Evolutionary conservation across 2,329 filamentous ascomycete genomes (phyloP).

Genomic region (Fusarium neocosmosporiellum): DNA sequence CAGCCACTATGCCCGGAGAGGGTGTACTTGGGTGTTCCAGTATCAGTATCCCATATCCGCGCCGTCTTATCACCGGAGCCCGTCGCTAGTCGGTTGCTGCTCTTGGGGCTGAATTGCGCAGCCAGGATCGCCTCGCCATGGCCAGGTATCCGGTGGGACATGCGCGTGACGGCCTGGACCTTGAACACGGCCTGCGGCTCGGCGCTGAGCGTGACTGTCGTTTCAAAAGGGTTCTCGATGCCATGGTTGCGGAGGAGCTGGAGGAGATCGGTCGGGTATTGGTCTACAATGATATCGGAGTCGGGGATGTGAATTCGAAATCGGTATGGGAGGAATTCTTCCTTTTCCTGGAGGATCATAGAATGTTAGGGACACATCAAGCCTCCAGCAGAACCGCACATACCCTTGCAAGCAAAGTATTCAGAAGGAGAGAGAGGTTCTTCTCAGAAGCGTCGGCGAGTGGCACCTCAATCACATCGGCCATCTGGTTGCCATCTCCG

Average conservation of each 20-base stretch:
- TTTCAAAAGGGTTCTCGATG: constrained; percentile 69
- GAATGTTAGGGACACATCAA: constrained; percentile 8
- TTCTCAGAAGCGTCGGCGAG: constrained; percentile 88
- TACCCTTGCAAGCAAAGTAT: constrained; percentile 83
- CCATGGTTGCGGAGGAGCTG: constrained; percentile 66
- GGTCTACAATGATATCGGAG: constrained; percentile 64
- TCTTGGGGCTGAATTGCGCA: constrained; percentile 84
- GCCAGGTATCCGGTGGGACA: constrained; percentile 87
- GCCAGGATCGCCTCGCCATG: constrained; percentile 92
- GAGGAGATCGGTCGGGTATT: constrained; percentile 66
- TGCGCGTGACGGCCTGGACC: constrained; percentile 90
- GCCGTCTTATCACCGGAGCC: constrained; percentile 93
- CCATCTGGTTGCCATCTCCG: constrained; percentile 76
- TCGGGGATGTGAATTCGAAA: constrained; percentile 70
- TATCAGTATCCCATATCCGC: constrained; percentile 94
- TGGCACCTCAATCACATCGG: constrained; percentile 78
- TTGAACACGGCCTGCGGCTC: constrained; percentile 93
- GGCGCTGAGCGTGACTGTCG: constrained; percentile 65
- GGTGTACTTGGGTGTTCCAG: constrained; percentile 87
- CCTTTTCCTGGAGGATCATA: constrained; percentile 55
- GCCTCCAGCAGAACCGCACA: constrained; percentile 29
- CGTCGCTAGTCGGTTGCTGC: constrained; percentile 82
- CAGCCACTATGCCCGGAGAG: constrained; percentile 87
- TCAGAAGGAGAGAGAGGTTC: constrained; percentile 88
- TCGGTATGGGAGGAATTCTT: constrained; percentile 71